Percentiles rank a stretch among this genome's conserved stretches.
Conservation (phyloP, 2,329 filamentous ascomycete species). For the Fusarium piperis region DNA sequence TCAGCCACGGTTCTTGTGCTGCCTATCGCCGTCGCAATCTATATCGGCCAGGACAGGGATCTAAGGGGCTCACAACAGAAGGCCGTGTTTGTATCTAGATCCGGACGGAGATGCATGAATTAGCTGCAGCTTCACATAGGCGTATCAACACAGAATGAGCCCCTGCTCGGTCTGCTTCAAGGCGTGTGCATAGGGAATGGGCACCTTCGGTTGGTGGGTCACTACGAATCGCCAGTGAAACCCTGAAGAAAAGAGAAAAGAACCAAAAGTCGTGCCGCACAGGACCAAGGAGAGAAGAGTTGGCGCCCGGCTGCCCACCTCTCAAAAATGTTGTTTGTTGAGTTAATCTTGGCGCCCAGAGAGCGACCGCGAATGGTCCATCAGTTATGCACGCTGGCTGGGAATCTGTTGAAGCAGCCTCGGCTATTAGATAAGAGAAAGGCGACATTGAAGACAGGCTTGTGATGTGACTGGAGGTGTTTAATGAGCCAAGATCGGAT, state of each 20-base stretch:
- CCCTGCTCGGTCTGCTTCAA: not conserved
- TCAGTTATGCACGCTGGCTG: not conserved
- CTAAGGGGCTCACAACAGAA: not conserved
- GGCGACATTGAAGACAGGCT: not conserved
- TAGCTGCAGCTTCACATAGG: not conserved
- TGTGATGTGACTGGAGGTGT: not conserved
- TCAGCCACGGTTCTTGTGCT: not conserved
- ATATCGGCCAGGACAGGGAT: not conserved
- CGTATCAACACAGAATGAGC: not conserved
- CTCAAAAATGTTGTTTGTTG: not conserved
- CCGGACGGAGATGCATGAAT: not conserved
- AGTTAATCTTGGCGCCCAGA: not conserved
- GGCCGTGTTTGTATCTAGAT: conserved; percentile 12
- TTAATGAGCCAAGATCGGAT: not conserved
- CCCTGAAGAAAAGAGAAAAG: not conserved
- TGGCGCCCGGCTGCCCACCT: not conserved
- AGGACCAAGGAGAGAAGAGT: not conserved
- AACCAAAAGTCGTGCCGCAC: conserved; percentile 10
- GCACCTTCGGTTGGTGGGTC: not conserved
- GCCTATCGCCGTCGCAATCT: not conserved
- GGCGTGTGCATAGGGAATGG: not conserved
- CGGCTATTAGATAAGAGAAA: not conserved
- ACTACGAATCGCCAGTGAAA: not conserved
- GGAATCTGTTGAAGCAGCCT: not conserved
- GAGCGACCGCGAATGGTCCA: not conserved